Evolutionary conservation across 139 green algal species (phyloP), one percentile per base, ranked within the genome.

Genomic region (Coelastrella sp.): DNA sequence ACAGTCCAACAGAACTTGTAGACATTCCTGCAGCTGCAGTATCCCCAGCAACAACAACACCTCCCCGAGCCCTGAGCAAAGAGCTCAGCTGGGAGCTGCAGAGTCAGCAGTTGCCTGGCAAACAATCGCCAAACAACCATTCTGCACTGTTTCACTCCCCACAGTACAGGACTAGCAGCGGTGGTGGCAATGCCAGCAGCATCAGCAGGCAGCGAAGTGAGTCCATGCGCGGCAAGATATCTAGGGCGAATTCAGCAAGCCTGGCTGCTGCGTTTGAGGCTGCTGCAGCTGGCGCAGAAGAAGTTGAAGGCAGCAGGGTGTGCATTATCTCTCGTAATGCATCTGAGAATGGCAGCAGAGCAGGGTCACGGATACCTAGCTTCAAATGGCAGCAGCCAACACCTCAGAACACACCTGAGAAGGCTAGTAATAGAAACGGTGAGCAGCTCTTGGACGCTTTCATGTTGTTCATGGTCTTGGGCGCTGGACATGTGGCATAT

Each of bases 331-430:
- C 53, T 27, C 53, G 53, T n/a, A 64, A 64, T 34, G 7, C 53
- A 9, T 64, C 53, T 64, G 53, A 64, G 30, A 21, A 19, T 32
- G 53, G 53, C 17, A 64, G 62, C 30, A 69, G 62, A 40, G 62
- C 67, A 57, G 67, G 35, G 37, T 66, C 73, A 40, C 48, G 73
- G 37, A 32, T 48, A 34, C 30, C 73, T 25, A 67, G 50, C 50
- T 67, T 81, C 73, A 81, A 81, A 41, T 50, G 48, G 73, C 73
- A 66, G 73, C 73, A 81, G 48, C 73, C 73, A 5, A 15, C 40
- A 25, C 27, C 48, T 25, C 45, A 48, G 2, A 45, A 32, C 19
- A 67, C 73, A 35, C 50, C 48, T 35, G 73, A 67, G 13, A 81
- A 66, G 73, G 48, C 73, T 32, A 15, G 7, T n/a, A 32, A 50